phyloP scores from a whole-genome alignment of 2,329 filamentous ascomycete genomes.

The Tolypocladium guangdongense region DNA sequence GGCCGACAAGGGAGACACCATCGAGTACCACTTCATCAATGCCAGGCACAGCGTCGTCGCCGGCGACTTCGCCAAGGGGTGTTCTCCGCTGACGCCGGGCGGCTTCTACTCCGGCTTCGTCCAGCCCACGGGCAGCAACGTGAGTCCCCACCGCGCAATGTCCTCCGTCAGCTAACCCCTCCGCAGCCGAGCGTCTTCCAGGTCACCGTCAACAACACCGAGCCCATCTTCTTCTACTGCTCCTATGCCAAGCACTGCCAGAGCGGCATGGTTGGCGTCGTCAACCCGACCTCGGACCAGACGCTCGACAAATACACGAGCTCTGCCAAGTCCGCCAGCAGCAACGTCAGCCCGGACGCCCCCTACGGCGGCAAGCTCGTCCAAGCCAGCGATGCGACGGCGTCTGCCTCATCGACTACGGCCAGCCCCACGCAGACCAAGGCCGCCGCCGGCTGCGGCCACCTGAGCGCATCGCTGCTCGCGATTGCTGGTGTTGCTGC shows the following conservation, averaged over 20 bases:
- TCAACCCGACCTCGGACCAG: constrained; percentile 13
- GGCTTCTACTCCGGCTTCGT: constrained; percentile 8
- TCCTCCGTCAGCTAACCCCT: constrained; percentile 1
- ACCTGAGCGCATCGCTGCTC: not conserved
- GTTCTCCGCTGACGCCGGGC: constrained; percentile 22
- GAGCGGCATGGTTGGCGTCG: constrained; percentile 18
- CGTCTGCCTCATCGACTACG: not conserved
- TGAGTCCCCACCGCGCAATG: not conserved
- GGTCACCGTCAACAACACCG: constrained; percentile 16
- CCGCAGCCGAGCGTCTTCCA: constrained; percentile 9
- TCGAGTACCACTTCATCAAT: constrained; percentile 40
- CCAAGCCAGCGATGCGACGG: not conserved
- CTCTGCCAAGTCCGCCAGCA: constrained; percentile 2
- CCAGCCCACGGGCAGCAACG: not conserved
- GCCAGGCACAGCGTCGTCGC: constrained; percentile 34
- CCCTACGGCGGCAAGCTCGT: constrained; percentile 7
- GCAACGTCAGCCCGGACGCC: constrained; percentile 4
- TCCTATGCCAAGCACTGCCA: constrained; percentile 15
- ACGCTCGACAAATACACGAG: constrained; percentile 10
- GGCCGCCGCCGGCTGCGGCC: not conserved
- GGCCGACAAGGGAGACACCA: constrained; percentile 31
- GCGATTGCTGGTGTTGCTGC: not conserved
- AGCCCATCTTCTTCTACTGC: constrained; percentile 21
- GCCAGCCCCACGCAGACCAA: not conserved
- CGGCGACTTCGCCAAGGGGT: constrained; percentile 36